Evolutionary conservation across 306 rosid species (phyloP).

Genomic region (Carpinus viminea): DNA sequence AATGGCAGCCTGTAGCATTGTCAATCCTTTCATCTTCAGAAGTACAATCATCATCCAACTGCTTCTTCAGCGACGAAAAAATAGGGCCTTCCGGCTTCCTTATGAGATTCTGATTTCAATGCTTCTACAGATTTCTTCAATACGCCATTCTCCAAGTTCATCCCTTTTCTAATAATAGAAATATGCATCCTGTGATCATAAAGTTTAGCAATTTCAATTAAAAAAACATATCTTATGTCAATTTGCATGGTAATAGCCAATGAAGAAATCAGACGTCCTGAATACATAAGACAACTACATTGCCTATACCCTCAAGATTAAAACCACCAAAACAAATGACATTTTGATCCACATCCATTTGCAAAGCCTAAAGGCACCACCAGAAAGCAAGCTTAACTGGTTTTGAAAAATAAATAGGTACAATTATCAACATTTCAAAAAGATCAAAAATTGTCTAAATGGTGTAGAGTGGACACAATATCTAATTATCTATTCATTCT

Average conservation of each 20-base stretch:
- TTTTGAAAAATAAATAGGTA: not conserved
- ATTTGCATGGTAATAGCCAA: not conserved
- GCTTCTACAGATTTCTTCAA: conserved; percentile 32
- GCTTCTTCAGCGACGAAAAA: conserved; percentile 49
- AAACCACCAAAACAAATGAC: not conserved
- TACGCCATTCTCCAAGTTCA: conserved; percentile 38
- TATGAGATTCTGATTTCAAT: conserved; percentile 18
- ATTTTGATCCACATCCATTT: not conserved
- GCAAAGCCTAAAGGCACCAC: not conserved
- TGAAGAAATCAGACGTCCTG: not conserved
- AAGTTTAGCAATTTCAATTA: conserved; percentile 17
- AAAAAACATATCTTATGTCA: not conserved
- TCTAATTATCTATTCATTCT: not conserved
- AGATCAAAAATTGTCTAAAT: not conserved
- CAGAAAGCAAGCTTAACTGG: not conserved
- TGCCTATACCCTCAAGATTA: not conserved
- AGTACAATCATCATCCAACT: conserved; percentile 49
- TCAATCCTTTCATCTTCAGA: conserved; percentile 36
- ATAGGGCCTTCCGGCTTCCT: conserved; percentile 35
- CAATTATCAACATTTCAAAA: not conserved
- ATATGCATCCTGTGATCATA: conserved; percentile 50
- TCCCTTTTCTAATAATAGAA: conserved; percentile 52
- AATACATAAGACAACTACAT: not conserved
- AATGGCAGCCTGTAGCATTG: conserved; percentile 23
- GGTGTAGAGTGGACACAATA: not conserved